These are phyloP conservation scores for Moniliella sp. DNA, from an alignment of 1,284 basidiomycete genomes.

Conservation along the genomic window DNA sequence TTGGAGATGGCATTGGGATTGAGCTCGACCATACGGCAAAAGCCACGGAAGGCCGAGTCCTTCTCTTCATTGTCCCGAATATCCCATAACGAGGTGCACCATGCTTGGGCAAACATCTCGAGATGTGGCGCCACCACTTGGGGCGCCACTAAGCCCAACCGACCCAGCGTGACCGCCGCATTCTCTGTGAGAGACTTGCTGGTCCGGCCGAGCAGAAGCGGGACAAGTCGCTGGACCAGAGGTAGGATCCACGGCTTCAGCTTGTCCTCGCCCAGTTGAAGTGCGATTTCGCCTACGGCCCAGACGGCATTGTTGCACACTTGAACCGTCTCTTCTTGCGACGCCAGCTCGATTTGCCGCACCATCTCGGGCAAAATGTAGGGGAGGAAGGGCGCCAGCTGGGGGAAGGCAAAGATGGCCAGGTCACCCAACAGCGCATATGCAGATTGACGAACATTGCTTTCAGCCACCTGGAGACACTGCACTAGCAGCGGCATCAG, in stretches of 20 bases:
- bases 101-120: conserved; percentile 70
- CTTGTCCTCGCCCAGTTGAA: conserved; percentile 20
- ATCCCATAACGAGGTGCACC: conserved; percentile 91
- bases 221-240: conserved; percentile 66
- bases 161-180: conserved; percentile 93
- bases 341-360: conserved; percentile 68
- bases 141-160: conserved; percentile 80
- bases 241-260: conserved; percentile 36
- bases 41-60: conserved; percentile 91
- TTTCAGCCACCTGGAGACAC: conserved; percentile 53
- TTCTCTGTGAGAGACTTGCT: conserved; percentile 89
- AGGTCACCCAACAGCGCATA: conserved; percentile 92
- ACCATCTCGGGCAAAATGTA: conserved; percentile 74
- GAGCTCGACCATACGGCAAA: conserved; percentile 81
- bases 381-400: conserved; percentile 55
- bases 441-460: conserved; percentile 80
- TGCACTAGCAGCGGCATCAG: conserved; percentile 22
- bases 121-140: conserved; percentile 67
- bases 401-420: conserved; percentile 75
- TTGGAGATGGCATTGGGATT: conserved; percentile 46
- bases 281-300: conserved; percentile 88
- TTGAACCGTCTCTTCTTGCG: conserved; percentile 71
- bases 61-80: conserved; percentile 99
- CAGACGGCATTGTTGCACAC: conserved; percentile 99
- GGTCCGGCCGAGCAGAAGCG: conserved; percentile 73